Percentiles rank a stretch among this genome's conserved stretches.
These are phyloP conservation scores for Phaeodactylum tricornutum DNA, from an alignment of 108 stramenopile species.

Conservation along the genomic window DNA sequence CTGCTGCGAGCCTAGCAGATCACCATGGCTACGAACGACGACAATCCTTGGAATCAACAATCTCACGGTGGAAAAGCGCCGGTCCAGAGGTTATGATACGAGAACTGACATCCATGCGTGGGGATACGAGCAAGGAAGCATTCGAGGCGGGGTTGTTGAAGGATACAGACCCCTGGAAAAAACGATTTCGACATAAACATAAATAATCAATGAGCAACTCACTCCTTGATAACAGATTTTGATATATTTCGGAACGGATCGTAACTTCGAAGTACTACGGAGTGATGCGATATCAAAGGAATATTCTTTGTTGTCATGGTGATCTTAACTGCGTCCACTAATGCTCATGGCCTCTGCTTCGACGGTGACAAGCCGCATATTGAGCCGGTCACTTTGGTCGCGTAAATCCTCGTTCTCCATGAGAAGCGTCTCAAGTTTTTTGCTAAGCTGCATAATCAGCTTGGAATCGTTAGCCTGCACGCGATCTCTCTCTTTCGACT, in stretches of 20 bases:
- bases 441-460: constrained; percentile 87
- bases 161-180: neutral
- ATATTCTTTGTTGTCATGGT: too few relatives aligned
- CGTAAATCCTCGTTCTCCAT: constrained; percentile 89
- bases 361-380: constrained; percentile 67
- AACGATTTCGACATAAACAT: too few relatives aligned
- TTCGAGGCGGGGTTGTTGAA: constrained; percentile 3
- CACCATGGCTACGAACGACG: too few relatives aligned
- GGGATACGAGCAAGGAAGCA: neutral
- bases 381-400: constrained; percentile 82
- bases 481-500: constrained; percentile 72
- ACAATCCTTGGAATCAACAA: too few relatives aligned
- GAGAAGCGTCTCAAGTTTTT: constrained; percentile 84
- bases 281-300: too few relatives aligned
- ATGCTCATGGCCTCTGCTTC: constrained; percentile 72
- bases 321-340: constrained; percentile 4
- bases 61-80: neutral
- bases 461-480: constrained; percentile 87
- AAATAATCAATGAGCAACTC: too few relatives aligned
- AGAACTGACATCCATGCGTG: neutral
- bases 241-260: too few relatives aligned
- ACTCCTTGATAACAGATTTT: too few relatives aligned
- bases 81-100: too few relatives aligned
- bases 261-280: too few relatives aligned
- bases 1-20: too few relatives aligned